Base-by-base conservation (phyloP, 2,329 filamentous ascomycete genomes). In the Fusarium denticulatum region DNA sequence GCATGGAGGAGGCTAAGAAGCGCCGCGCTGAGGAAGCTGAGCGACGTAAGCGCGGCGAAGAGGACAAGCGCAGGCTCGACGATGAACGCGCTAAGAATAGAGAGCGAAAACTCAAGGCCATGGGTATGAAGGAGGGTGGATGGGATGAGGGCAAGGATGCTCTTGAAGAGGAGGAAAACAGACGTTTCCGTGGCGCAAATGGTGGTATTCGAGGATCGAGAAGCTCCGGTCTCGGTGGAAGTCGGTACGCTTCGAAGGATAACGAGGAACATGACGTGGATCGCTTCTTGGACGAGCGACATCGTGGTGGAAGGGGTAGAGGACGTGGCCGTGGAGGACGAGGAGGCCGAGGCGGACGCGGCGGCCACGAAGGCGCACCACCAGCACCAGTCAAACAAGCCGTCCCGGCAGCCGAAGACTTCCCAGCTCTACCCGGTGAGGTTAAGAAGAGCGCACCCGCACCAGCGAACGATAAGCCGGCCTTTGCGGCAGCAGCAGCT, bases 121-220 rank as follows among this genome's bases (percentile, higher is more conserved):
- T 91, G 82, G 85, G 85, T 36, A 82, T 81, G 52, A 88, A 86
- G 78, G 85, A 88, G 43, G 85, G 84, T 36, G 86, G 84, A 70
- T 91, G 89, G 90, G 89, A 91, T 66, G 86, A 88, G 76, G 89
- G 88, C 45, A 91, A 90, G 80, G 82, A 85, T 46, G 80, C 82
- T 16, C 74, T 81, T 20, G 81, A 80, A 22, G 83, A 84, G 45
- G 84, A 86, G 65, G 83, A 86, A 40, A 77, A 78, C 6, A 77
- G 81, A 32, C 77, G 81, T 22, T 88, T 87, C 64, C 81, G 85
- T 4, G 83, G 84, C 15, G 82, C 83, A 43, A 82, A 83, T 34
- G 83, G 84, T 30, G 83, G 83, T 9, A 75, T 84, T 20, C 76
- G 83, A 34, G 85, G 86, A 0, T 74, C 83, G 15, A 81, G 81